These are phyloP conservation scores for Selaginella tamariscina DNA, from an alignment of 75 land plant genomes.

Conservation along the genomic window DNA sequence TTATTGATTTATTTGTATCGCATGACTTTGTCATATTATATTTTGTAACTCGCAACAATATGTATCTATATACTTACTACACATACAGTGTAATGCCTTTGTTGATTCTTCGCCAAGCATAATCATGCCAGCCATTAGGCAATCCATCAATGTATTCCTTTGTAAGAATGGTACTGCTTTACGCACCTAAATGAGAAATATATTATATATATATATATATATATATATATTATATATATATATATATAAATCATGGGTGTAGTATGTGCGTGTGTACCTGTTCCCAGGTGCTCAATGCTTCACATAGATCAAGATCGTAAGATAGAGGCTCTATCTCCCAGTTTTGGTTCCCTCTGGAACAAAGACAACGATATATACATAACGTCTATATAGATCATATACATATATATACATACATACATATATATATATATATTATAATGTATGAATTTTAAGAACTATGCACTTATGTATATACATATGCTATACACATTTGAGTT, in stretches of 20 bases:
- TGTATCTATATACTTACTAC: too few species aligned
- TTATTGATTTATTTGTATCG: too few species aligned
- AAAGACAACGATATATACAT: not conserved
- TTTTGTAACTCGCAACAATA: not conserved
- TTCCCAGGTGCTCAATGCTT: constrained; percentile 77
- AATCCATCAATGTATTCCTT: constrained; percentile 81
- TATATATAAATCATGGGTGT: not conserved
- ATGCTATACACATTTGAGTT: not conserved
- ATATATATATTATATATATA: not conserved
- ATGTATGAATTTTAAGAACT: not conserved
- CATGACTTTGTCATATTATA: not conserved
- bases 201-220: not conserved
- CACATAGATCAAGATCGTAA: constrained; percentile 73
- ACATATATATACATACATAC: not conserved
- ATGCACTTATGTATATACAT: not conserved
- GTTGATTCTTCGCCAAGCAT: constrained; percentile 94
- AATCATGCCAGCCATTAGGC: constrained; percentile 88
- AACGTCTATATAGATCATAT: constrained; percentile 2
- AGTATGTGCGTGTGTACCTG: constrained; percentile 33
- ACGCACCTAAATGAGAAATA: constrained; percentile 36
- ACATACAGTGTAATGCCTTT: constrained; percentile 69
- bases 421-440: not conserved
- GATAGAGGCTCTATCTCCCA: constrained; percentile 70
- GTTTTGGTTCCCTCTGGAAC: constrained; percentile 70
- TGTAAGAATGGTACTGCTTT: constrained; percentile 86